These are phyloP conservation scores for Candida sp. DNA, from an alignment of 1,139 yeast genomes.

Conservation along the genomic window DNA sequence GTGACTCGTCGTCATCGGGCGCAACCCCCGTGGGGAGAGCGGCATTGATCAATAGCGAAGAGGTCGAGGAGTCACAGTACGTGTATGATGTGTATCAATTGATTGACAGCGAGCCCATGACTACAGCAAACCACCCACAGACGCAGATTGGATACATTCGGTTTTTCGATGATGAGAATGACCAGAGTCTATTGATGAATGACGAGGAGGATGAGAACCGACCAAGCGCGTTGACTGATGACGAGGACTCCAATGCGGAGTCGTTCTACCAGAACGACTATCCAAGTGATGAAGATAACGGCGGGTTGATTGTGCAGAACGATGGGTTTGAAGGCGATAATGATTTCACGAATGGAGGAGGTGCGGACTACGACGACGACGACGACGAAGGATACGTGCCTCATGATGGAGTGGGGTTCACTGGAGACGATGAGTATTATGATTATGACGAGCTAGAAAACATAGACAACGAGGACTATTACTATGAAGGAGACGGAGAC, in stretches of 20 bases:
- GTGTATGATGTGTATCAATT: constrained; percentile 85
- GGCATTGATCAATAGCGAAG: background rate
- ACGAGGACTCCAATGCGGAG: constrained; percentile 68
- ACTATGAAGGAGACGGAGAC: constrained; percentile 25
- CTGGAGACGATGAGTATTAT: constrained; percentile 17
- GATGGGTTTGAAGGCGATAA: constrained; percentile 13
- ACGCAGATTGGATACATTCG: constrained; percentile 67
- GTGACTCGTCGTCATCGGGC: constrained; percentile 15
- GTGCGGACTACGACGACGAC: constrained; percentile 18
- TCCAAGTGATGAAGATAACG: constrained; percentile 89
- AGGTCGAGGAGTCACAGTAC: constrained; percentile 40
- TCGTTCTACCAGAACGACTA: constrained; percentile 92
- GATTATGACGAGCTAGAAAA: constrained; percentile 17
- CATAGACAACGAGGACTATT: constrained; percentile 26
- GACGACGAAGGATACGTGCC: constrained; percentile 32
- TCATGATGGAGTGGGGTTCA: constrained; percentile 33
- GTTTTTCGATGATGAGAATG: constrained; percentile 71
- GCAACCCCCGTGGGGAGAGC: constrained; percentile 1
- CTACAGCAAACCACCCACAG: constrained; percentile 57
- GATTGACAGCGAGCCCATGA: constrained; percentile 35
- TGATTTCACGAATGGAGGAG: constrained; percentile 12
- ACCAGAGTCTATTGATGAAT: constrained; percentile 37
- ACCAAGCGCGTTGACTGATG: constrained; percentile 33
- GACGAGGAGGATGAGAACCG: constrained; percentile 48
- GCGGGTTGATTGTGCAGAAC: constrained; percentile 22